These are phyloP conservation scores for Solanum tarapatanum DNA, from an alignment of 257 asterid species.

Conservation along the genomic window DNA sequence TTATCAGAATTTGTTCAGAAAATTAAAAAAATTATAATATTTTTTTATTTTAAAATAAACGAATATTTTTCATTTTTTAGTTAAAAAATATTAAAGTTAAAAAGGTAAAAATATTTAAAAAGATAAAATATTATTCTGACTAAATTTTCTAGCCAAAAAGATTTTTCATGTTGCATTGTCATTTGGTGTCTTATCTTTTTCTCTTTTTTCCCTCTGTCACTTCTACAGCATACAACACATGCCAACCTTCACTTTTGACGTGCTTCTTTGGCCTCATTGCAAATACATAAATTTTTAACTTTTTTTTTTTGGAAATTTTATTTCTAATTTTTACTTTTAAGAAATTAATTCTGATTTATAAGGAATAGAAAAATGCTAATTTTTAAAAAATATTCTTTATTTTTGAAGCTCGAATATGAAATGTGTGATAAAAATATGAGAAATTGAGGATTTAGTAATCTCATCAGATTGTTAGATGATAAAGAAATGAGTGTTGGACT, in stretches of 20 bases:
- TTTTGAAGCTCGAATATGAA: not conserved
- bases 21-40: too few relatives aligned
- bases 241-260: not conserved
- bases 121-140: too few relatives aligned
- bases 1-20: too few relatives aligned
- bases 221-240: not conserved
- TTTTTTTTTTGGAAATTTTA: not conserved
- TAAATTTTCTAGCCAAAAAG: too few relatives aligned
- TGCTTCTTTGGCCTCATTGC: not conserved
- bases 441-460: not conserved
- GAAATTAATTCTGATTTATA: not conserved
- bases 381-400: accelerated
- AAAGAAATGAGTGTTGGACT: not conserved
- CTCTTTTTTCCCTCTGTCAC: not conserved
- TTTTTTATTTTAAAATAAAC: too few relatives aligned
- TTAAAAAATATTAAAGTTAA: too few relatives aligned
- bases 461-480: not conserved
- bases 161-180: not conserved
- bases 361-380: not conserved
- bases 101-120: too few relatives aligned
- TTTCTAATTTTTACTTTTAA: not conserved
- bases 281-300: not conserved
- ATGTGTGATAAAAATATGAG: not conserved
- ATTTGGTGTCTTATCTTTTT: not conserved
- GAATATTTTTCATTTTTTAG: too few relatives aligned